Evolutionary conservation across 129 eudicot species (phyloP), one percentile per base, ranked within the genome.

Genomic region (Centaurea solstitialis): DNA sequence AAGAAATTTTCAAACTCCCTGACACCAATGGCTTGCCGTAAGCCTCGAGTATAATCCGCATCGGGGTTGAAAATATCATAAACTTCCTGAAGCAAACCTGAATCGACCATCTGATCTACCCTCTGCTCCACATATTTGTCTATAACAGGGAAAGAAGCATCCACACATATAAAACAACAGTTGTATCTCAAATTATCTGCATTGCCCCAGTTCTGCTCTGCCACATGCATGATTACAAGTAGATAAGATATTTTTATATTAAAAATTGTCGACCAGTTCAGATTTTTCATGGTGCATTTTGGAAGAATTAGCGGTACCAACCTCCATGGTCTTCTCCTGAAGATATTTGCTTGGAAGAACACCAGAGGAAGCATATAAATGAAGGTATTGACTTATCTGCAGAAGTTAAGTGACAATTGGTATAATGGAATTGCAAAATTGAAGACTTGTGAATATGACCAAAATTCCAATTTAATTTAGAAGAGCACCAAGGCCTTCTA

Each of bases 201-300:
- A 61, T 81, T 89, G 18, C 99, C 99, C 99, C 99, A 96, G 72
- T 91, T 89, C 99, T 96, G 97, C 86, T 92, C 98, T 88, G 97
- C 90, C 98, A 91, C 86, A 80, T 72, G 85, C 80, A 76, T 75
- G 41, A 77, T 67, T 74, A 39, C 17, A 38, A 28, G 37, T 40
- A 39, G 53, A 28, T 43, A 50, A 21, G 11, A 9, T 38, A 33
- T 10, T 35, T 59, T 22, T 26, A 80, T n/a, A 79, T 37, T 22
- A 39, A 59, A 76, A 17, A 17, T n/a, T 61, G 30, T 53, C 37
- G 39, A 57, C 79, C 22, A 40, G 28, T 76, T 70, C 20, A 24
- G 37, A 57, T 70, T 67, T 18, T 33, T 37, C 38, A 65, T 33
- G 13, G 4, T 9, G 18, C 21, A 9, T 74, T 37, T 28, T 77